A percentile compares a stretch with the other conserved stretches of the same genome.
phyloP scores from a whole-genome alignment of 2,329 filamentous ascomycete species.

The Dendrostoma leiphaemia region DNA sequence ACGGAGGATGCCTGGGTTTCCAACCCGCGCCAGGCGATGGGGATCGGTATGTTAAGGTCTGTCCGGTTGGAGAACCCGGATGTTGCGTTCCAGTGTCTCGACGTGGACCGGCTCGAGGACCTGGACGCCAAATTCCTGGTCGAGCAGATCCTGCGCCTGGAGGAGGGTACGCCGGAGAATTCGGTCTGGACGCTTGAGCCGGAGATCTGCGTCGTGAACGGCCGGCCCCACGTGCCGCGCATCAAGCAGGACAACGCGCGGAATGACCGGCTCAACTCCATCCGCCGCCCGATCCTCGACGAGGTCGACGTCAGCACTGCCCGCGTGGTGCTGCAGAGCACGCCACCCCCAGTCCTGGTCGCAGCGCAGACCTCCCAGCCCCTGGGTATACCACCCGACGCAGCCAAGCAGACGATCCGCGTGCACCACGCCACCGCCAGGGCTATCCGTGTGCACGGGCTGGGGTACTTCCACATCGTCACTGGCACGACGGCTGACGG shows the following conservation, averaged over 20 bases:
- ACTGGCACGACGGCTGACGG: no score
- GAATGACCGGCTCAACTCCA: conserved; percentile 21
- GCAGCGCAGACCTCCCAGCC: no score
- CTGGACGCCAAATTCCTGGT: background rate
- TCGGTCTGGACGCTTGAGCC: conserved; percentile 29
- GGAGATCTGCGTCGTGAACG: conserved; percentile 25
- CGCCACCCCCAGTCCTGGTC: no score
- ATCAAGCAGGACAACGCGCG: conserved; percentile 10
- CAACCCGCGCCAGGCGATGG: conserved; percentile 21
- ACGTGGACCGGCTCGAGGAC: conserved; percentile 12
- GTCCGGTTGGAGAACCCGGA: conserved; percentile 21
- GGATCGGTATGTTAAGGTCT: conserved; percentile 22
- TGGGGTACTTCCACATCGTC: no score
- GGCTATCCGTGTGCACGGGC: no score
- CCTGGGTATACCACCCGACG: no score
- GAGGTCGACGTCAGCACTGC: background rate
- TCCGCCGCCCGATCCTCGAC: conserved; percentile 14
- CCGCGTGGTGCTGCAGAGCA: background rate
- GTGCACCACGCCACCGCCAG: no score
- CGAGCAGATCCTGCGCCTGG: conserved; percentile 16
- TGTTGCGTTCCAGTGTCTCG: conserved; percentile 23
- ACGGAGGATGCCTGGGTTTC: conserved; percentile 3
- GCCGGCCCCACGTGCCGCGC: conserved; percentile 27
- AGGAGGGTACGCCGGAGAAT: conserved; percentile 8
- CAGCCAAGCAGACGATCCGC: no score